Conservation (phyloP, 495 filamentous ascomycete genomes). For the Lasiosphaeriaceae sp. region DNA sequence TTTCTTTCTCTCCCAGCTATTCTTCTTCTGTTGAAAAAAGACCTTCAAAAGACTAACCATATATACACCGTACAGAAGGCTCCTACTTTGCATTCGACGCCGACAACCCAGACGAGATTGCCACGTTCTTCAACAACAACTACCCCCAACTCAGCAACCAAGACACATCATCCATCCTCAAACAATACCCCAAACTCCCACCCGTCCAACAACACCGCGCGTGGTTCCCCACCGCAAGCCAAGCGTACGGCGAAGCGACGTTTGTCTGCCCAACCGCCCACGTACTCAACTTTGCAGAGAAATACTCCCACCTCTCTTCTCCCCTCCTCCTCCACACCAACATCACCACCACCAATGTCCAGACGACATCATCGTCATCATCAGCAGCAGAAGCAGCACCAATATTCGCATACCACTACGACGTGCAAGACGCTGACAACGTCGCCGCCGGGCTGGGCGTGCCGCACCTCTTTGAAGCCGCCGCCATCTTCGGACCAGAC, state of each 20-base stretch:
- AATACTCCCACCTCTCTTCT: not conserved
- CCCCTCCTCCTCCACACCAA: not conserved
- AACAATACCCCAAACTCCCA: conserved; percentile 21
- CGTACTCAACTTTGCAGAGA: conserved; percentile 27
- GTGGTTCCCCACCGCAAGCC: conserved; percentile 43
- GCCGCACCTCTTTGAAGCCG: conserved; percentile 32
- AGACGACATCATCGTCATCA: not conserved
- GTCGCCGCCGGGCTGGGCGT: conserved; percentile 13
- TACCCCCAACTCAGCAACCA: conserved; percentile 40
- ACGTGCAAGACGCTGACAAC: conserved; percentile 23
- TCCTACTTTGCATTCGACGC: conserved; percentile 48
- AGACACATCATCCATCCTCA: conserved; percentile 42
- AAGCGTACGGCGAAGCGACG: conserved; percentile 57
- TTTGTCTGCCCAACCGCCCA: conserved; percentile 57
- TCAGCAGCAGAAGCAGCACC: too few relatives aligned
- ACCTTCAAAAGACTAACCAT: too few relatives aligned
- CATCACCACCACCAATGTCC: not conserved
- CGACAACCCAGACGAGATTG: conserved; percentile 38
- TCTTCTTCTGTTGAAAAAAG: too few relatives aligned
- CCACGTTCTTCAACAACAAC: conserved; percentile 45
- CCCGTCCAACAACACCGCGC: conserved; percentile 24
- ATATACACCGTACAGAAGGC: too few relatives aligned
- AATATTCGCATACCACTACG: conserved; percentile 23
- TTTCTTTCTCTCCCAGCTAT: not conserved
- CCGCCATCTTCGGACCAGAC: conserved; percentile 43